Percentiles rank a stretch among this genome's conserved stretches.
Conservation (phyloP, 306 rosid genomes). For the Corylus heterophylla region DNA sequence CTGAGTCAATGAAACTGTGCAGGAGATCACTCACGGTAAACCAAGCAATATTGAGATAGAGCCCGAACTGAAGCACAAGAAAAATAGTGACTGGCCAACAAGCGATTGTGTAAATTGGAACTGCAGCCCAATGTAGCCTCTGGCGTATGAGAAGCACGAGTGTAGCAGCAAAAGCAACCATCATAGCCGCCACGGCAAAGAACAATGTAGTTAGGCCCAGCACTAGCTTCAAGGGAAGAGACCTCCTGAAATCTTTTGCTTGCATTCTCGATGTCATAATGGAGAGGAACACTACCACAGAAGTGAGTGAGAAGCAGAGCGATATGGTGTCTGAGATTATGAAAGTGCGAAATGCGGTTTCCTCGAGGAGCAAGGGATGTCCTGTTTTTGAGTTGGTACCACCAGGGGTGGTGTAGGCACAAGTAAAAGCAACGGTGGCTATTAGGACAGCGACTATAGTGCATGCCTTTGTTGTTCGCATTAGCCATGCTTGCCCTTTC, state of each 20-base stretch:
- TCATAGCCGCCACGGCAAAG: slow-evolving; percentile 16
- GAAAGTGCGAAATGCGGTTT: slow-evolving; percentile 9
- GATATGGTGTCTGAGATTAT: slow-evolving; percentile 9
- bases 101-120: slow-evolving; percentile 14
- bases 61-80: slow-evolving; percentile 15
- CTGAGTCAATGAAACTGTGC: too few species aligned
- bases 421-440: slow-evolving; percentile 27
- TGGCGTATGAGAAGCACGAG: slow-evolving; percentile 3
- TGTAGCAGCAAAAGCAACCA: slow-evolving; percentile 24
- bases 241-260: slow-evolving; percentile 10
- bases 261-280: slow-evolving; percentile 25
- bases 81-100: slow-evolving; percentile 21
- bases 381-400: slow-evolving; percentile 8
- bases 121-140: slow-evolving; percentile 20
- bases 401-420: slow-evolving; percentile 23
- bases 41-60: slow-evolving; percentile 21
- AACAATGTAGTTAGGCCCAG: slow-evolving; percentile 25
- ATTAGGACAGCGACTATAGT: slow-evolving; percentile 26
- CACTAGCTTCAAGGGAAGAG: slow-evolving; percentile 22
- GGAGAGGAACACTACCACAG: slow-evolving; percentile 29
- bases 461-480: slow-evolving; percentile 25
- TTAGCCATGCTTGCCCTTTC: slow-evolving; percentile 11
- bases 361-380: slow-evolving; percentile 9
- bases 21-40: not conserved
- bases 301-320: slow-evolving; percentile 20